A percentile compares a stretch with the other conserved stretches of the same genome.
These are phyloP conservation scores for Xerophyta viscosa DNA, from an alignment of 106 monocot species.

Conservation along the genomic window DNA sequence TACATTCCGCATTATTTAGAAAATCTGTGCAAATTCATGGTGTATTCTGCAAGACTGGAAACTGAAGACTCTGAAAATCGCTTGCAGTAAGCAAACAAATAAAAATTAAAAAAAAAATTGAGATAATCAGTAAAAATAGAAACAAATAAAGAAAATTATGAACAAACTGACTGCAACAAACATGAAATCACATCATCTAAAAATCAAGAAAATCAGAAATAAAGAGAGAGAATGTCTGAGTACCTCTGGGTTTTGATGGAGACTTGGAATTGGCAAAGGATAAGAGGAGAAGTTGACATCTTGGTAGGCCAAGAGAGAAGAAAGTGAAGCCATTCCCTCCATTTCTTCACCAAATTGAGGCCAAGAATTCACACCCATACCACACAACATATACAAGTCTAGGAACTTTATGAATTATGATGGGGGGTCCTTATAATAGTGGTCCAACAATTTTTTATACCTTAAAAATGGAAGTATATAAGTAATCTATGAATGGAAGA, in stretches of 20 bases:
- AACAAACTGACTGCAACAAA: no score
- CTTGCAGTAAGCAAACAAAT: background rate
- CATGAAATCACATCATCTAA: no score
- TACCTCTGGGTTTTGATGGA: background rate
- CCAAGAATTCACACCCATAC: conserved; percentile 6
- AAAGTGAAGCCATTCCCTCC: conserved; percentile 12
- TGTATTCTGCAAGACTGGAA: no score
- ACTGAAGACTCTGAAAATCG: no score
- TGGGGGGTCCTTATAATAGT: no score
- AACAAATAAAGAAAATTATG: background rate
- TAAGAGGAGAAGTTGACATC: conserved; percentile 7
- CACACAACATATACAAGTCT: no score
- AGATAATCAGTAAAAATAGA: background rate
- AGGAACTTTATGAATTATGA: no score
- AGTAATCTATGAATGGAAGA: background rate
- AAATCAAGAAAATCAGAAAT: background rate
- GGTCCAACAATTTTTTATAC: no score
- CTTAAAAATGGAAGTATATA: no score
- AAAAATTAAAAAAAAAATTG: background rate
- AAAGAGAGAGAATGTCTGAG: background rate
- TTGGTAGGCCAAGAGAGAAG: conserved; percentile 16
- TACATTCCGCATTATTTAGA: no score
- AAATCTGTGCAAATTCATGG: no score
- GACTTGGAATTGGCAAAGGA: background rate
- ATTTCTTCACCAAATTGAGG: background rate